Evolutionary conservation across 331 rosid species (phyloP), one percentile per base, ranked within the genome.

Genomic region (Pyrus hybrid): DNA sequence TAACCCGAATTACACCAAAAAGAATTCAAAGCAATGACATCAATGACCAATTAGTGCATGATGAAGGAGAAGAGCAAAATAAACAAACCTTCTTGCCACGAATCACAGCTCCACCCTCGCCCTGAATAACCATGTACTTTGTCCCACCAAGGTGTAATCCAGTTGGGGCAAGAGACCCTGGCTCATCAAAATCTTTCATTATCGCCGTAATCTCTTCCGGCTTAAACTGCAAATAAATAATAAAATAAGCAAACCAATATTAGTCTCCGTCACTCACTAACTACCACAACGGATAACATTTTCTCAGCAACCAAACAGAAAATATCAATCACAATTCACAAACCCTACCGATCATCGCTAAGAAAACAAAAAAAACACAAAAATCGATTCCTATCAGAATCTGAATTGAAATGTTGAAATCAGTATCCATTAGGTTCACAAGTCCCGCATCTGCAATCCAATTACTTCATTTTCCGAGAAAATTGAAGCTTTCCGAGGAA

Each of bases 71-170:
- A 3, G 11, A 14, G 20, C 10, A 68, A 41, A 79, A 63, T 20
- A 67, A 33, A 35, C 58, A 12, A 30, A 87, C 93, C 93, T 89
- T 89, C 84, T 87, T 89, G 23, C 88, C 91, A 53, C 90, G 85
- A 60, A 89, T 82, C 47, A 89, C 91, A 71, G 83, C 90, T 63
- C 90, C 90, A 2, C 81, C 32, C 76, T 89, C 90, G 21, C 93
- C 93, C 80, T 87, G 88, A 80, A 87, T 89, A 79, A 82, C 93
- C 90, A 87, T 85, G 81, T 89, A 85, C 82, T 89, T 89, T 1
- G 76, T 71, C 71, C 90, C 90, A 21, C 85, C 91, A 53, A 89
- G 88, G 82, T 81, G 81, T 41, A 89, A 67, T 1, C 87, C 90
- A 70, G 87, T 85, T 14, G 93, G 88, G 26, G 88, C 93, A 83